A percentile compares a stretch with the other conserved stretches of the same genome.
These are phyloP conservation scores for Aspergillus versicolor DNA, from an alignment of 2,329 filamentous ascomycete species.

Conservation along the genomic window DNA sequence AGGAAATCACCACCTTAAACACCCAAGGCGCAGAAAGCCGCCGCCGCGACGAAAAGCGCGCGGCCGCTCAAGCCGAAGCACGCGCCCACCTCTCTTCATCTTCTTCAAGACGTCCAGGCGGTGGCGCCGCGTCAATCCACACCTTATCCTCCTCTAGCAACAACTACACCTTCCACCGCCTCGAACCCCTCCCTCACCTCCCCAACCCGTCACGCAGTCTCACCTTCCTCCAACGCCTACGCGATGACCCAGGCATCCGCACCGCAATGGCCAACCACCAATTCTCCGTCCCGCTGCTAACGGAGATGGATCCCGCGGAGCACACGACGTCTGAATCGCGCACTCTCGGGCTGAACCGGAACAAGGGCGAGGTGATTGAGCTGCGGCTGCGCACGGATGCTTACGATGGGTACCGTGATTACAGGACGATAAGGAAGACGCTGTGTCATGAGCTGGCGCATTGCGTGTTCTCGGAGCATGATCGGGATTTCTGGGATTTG, in stretches of 20 bases:
- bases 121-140: slow-evolving; percentile 23
- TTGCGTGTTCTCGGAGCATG: slow-evolving; percentile 82
- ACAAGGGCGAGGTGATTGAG: slow-evolving; percentile 86
- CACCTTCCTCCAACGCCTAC: slow-evolving; percentile 71
- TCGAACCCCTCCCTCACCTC: slow-evolving; percentile 74
- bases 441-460: slow-evolving; percentile 94
- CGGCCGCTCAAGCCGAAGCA: slow-evolving; percentile 24
- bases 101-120: not conserved
- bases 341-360: slow-evolving; percentile 83
- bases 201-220: slow-evolving; percentile 71
- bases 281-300: slow-evolving; percentile 81
- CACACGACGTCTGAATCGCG: slow-evolving; percentile 81
- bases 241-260: slow-evolving; percentile 80
- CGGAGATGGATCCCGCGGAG: slow-evolving; percentile 89
- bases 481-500: slow-evolving; percentile 84
- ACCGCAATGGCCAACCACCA: slow-evolving; percentile 79
- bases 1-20: slow-evolving; percentile 45
- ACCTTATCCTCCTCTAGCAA: slow-evolving; percentile 46
- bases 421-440: slow-evolving; percentile 85
- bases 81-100: slow-evolving; percentile 7
- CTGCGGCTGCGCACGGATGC: slow-evolving; percentile 87
- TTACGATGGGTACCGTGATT: slow-evolving; percentile 90
- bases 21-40: slow-evolving; percentile 30
- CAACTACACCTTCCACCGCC: slow-evolving; percentile 78
- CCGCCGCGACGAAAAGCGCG: slow-evolving; percentile 31